Base-by-base conservation (phyloP, 352 stramenopile species). In the Phytophthora melonis region DNA sequence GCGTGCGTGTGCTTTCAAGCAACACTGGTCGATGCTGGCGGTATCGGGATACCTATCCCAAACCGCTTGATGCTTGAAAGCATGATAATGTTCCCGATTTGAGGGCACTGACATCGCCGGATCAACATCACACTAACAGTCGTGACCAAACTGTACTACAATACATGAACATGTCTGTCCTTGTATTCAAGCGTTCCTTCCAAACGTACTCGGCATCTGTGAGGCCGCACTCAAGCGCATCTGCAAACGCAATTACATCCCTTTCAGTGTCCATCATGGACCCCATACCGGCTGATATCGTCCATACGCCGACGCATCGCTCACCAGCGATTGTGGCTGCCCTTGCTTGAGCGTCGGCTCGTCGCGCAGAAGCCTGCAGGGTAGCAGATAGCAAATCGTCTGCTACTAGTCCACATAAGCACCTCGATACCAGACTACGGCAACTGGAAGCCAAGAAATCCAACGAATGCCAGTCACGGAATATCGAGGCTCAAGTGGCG, bases 201-300 rank as follows among this genome's bases (percentile, higher is more conserved):
- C 23, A 2, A 25, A 25, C 23, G 23, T 25, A 25, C 83, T 95
- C 5, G 84, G 82, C 1, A 70, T 93, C 27, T 95, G 87, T 19
- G 88, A 95, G 57, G 88, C 85, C n/a, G 88, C 88, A n/a, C 68
- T 95, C 11, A 95, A 94, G 78, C 86, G 88, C 2, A 91, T 93
- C 43, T 95, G 88, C 52, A 84, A 87, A 32, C 85, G 85, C 39
- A 91, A 25, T 25, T 25, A 25, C 1, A 25, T 25, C 23, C 23
- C 23, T 25, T 25, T 2, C 23, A 25, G 23, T 25, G 23, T 25
- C 23, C 23, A 25, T 25, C 23, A 25, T 25, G 23, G 23, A 93
- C 62, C 64, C 88, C 88, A 14, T 95, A 89, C 56, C 79, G 88
- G 54, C 81, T 91, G 53, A 52, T 93, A 6, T 78, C 85, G n/a